Evolutionary conservation across 768 basidiomycete species (phyloP).

Genomic region (Crassisporium funariophilum): DNA sequence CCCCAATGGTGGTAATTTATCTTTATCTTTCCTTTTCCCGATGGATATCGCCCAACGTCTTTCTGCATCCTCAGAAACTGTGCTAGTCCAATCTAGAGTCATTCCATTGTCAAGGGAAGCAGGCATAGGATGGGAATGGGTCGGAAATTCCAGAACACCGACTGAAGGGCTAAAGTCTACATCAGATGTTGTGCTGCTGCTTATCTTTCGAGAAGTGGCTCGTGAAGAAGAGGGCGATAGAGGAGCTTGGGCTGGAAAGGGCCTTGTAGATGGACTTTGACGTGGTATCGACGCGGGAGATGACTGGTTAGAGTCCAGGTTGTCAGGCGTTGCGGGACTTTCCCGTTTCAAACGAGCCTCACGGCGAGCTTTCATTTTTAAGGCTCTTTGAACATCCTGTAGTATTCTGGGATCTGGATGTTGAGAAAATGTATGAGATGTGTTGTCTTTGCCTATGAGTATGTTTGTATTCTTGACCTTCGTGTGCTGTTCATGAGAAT

Average conservation of each 20-base stretch:
- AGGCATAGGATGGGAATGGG: conserved; percentile 63
- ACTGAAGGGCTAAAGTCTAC: conserved; percentile 75
- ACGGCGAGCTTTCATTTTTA: conserved; percentile 72
- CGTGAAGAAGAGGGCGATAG: conserved; percentile 20
- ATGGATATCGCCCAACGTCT: conserved; percentile 63
- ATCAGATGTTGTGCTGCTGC: conserved; percentile 41
- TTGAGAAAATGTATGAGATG: conserved; percentile 27
- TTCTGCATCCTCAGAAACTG: conserved; percentile 59
- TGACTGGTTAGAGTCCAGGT: conserved; percentile 1
- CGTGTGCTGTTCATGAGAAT: conserved; percentile 58
- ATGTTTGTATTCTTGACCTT: conserved; percentile 51
- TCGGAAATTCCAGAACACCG: conserved; percentile 31
- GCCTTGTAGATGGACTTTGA: conserved; percentile 25
- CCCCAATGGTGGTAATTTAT: conserved; percentile 42
- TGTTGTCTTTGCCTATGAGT: background rate
- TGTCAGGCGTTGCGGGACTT: conserved; percentile 17
- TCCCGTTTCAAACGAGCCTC: conserved; percentile 59
- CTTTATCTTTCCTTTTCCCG: conserved; percentile 61
- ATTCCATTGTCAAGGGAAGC: conserved; percentile 67
- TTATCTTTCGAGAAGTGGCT: conserved; percentile 24
- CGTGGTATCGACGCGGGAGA: conserved; percentile 22
- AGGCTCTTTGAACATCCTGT: conserved; percentile 77
- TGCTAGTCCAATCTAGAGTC: conserved; percentile 76
- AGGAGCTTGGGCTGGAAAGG: conserved; percentile 26
- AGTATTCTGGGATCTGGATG: conserved; percentile 87